Evolutionary conservation across 2,329 filamentous ascomycete species (phyloP), one percentile per base, ranked within the genome.

Genomic region (Fusarium neocosmosporiellum): DNA sequence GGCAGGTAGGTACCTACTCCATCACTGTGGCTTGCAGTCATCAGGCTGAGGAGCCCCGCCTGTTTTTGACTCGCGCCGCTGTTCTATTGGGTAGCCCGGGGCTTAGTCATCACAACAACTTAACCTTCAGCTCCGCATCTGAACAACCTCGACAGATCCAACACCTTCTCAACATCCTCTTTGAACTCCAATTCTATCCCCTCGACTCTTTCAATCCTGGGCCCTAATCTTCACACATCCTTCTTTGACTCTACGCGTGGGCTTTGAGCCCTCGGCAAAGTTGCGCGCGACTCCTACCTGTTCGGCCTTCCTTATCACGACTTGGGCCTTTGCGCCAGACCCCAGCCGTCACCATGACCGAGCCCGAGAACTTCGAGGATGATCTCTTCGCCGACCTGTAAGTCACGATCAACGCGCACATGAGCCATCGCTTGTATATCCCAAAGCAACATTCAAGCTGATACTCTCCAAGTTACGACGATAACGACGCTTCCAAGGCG

Each of bases 311-410:
- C 48, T 67, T 59, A 48, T 70, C 53, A 63, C 50, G 27, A 60
- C 63, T 43, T 48, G 58, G 66, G 33, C 54, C 69, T 63, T 48
- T 60, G 48, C 48, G 48, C 63, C 58, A 59, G 46, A 36, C 24
- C 43, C 54, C 50, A 59, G 62, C 66, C 57, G n/a, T 73, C 68
- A 76, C 72, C 77, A 96, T 96, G 94, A 90, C 93, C 55, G 94
- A 96, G 79, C 86, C 89, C 61, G 93, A 95, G 79, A 93, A 94
- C 75, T 91, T 94, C 76, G 95, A 98, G 77, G 95, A 98, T 80
- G 95, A 98, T 88, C 93, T 98, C 84, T 98, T 98, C 83, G 95
- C 95, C 78, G 95, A 98, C 85, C 90, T 98, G 95, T 98, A 87
- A 85, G 94, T 75, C 36, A 48, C 43, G 11, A 48, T 24, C 11